Evolutionary conservation across 1,139 yeast genomes (phyloP).

Genomic region (Blastobotrys arbuscula): DNA sequence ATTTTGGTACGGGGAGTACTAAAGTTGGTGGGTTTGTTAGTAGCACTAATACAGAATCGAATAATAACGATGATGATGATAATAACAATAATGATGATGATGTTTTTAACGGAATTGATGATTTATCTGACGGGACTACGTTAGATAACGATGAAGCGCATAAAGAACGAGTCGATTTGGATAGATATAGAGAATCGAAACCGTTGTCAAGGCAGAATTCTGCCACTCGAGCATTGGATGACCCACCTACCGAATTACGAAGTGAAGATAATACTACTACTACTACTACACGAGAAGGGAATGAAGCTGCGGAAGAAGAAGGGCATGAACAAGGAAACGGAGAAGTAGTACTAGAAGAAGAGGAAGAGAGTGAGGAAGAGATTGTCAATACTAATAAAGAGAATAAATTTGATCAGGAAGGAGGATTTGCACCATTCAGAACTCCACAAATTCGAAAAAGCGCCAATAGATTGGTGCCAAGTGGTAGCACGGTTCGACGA

Average conservation of each 20-base stretch:
- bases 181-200: conserved; percentile 3
- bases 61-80: conserved; percentile 8
- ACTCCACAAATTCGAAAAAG: conserved; percentile 3
- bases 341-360: not conserved
- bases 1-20: conserved; percentile 23
- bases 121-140: conserved; percentile 19
- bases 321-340: not conserved
- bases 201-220: not conserved
- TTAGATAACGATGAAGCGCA: conserved; percentile 3
- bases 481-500: conserved; percentile 13
- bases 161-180: conserved; percentile 1
- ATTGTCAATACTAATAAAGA: not conserved
- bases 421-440: conserved; percentile 10
- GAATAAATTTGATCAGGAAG: conserved; percentile 10
- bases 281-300: not conserved
- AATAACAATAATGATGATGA: conserved; percentile 19
- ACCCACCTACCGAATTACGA: conserved; percentile 13
- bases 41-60: conserved; percentile 6
- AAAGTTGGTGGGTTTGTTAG: conserved; percentile 14
- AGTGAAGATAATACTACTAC: not conserved
- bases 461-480: not conserved
- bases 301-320: not conserved
- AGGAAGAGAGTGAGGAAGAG: not conserved
- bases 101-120: conserved; percentile 30
- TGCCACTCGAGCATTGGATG: conserved; percentile 3